Evolutionary conservation across 164 flowering plant genomes (phyloP), one percentile per base, ranked within the genome.

Genomic region (Tinospora cordifolia): DNA sequence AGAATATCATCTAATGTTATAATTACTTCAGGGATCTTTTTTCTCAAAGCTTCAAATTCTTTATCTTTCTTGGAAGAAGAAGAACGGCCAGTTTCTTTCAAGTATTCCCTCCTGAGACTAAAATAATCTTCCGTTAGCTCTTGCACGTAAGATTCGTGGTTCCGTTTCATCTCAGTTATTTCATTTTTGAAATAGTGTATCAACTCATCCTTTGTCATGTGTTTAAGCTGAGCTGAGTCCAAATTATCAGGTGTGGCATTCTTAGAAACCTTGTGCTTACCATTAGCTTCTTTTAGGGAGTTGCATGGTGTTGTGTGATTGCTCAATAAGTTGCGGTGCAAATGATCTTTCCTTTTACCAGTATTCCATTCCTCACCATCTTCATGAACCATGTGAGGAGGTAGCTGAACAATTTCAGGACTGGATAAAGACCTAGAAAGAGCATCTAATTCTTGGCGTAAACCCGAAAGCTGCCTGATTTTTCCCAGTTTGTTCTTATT

Each of bases 81-180:
- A 62, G 85, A 84, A 69, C 83, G 66, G 0, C 85, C 85, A 49
- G 75, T 83, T 79, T 82, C 87, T 59, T 81, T 90, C 66, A 92
- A 76, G 69, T 72, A 75, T 62, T 87, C 90, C 62, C 97, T 72
- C 77, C 74, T 90, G 38, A 88, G 82, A 17, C 72, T 71, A 72
- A 83, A 88, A 76, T 69, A 77, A 9, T 86, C 78, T 65, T 94
- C 97, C 36, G 91, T 87, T 76, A 75, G 71, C 66, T 77, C 79
- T 21, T 82, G 89, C 74, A 89, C 74, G 17, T 25, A 72, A 21
- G 84, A 80, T 63, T 94, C 99, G 74, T 88, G 89, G 62, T 82
- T 79, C 81, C 95, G 85, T 80, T 81, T 92, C 89, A 88, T 79
- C 76, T 85, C 74, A 10, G 80, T 81, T 76, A 87, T 88, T 78